Percentiles rank a stretch among this genome's conserved stretches.
These are phyloP conservation scores for Dothistroma septosporum DNA, from an alignment of 2,329 filamentous ascomycete species.

Conservation along the genomic window DNA sequence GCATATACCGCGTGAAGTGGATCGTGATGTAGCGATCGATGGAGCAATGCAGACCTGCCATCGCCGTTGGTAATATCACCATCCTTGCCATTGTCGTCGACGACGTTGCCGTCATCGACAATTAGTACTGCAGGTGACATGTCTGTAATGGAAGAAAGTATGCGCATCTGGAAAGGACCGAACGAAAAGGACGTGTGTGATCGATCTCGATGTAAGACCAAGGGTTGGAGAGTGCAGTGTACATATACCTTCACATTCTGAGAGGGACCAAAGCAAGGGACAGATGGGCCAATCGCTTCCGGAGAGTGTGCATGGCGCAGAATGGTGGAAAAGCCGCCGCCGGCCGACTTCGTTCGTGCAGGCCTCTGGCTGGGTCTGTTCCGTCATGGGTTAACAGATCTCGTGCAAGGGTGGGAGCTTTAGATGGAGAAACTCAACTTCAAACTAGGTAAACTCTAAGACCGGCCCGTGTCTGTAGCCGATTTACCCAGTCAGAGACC, in stretches of 20 bases:
- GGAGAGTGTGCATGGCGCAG: not conserved
- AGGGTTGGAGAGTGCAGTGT: not conserved
- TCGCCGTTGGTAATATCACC: slow-evolving; percentile 3
- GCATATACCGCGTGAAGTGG: slow-evolving; percentile 49
- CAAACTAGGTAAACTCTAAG: not conserved
- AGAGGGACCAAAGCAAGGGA: not conserved
- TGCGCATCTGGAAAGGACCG: not conserved
- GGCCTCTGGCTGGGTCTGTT: not conserved
- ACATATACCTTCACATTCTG: not conserved
- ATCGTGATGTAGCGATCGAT: slow-evolving; percentile 47
- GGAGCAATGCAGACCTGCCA: slow-evolving; percentile 40
- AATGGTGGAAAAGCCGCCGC: not conserved
- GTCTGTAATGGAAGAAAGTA: slow-evolving; percentile 1
- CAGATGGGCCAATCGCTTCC: not conserved
- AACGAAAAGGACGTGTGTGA: slow-evolving; percentile 1
- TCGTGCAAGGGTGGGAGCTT: slow-evolving; percentile 1
- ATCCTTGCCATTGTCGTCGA: slow-evolving; percentile 10
- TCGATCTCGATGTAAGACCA: not conserved
- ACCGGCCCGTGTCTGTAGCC: not conserved
- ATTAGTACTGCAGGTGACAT: slow-evolving; percentile 22
- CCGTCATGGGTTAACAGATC: slow-evolving; percentile 1
- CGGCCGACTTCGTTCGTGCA: not conserved
- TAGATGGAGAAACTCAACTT: not conserved
- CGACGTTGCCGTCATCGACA: slow-evolving; percentile 26
- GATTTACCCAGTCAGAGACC: not conserved